Evolutionary conservation across 2,329 filamentous ascomycete species (phyloP).

Genomic region (Alternaria conjuncta): DNA sequence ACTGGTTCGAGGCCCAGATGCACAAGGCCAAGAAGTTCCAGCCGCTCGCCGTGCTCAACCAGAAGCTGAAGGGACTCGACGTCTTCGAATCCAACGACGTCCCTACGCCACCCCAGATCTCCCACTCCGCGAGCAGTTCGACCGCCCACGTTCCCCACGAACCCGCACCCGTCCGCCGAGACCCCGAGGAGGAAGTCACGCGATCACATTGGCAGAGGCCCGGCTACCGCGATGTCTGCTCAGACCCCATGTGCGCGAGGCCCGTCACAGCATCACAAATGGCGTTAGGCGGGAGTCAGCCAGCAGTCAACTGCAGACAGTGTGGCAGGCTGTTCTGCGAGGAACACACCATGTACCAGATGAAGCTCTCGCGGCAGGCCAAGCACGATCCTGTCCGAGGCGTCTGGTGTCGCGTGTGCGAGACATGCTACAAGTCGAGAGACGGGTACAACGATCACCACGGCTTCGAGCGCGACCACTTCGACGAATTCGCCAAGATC

Average conservation of each 20-base stretch:
- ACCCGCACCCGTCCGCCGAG: constrained; percentile 52
- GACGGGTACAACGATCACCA: constrained; percentile 93
- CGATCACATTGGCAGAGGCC: constrained; percentile 86
- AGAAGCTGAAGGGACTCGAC: constrained; percentile 89
- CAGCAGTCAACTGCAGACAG: constrained; percentile 89
- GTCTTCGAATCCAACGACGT: constrained; percentile 93
- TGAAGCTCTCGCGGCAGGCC: constrained; percentile 91
- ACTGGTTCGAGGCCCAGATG: constrained; percentile 96
- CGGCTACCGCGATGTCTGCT: constrained; percentile 77
- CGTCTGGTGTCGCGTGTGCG: constrained; percentile 92
- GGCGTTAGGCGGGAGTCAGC: constrained; percentile 77
- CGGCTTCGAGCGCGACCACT: constrained; percentile 74
- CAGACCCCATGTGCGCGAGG: constrained; percentile 80
- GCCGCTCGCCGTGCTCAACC: constrained; percentile 86
- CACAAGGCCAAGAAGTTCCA: constrained; percentile 93
- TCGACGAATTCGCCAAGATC: constrained; percentile 70
- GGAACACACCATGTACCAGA: constrained; percentile 99
- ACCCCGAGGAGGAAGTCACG: constrained; percentile 90
- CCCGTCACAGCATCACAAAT: constrained; percentile 54
- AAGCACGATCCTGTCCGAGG: constrained; percentile 88
- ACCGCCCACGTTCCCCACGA: constrained; percentile 38
- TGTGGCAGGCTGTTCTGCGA: constrained; percentile 96
- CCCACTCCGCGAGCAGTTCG: constrained; percentile 41
- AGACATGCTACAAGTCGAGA: constrained; percentile 98
- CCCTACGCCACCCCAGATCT: constrained; percentile 49